Evolutionary conservation across 1,284 basidiomycete genomes (phyloP).

Genomic region (Bondarzewia mesenterica): DNA sequence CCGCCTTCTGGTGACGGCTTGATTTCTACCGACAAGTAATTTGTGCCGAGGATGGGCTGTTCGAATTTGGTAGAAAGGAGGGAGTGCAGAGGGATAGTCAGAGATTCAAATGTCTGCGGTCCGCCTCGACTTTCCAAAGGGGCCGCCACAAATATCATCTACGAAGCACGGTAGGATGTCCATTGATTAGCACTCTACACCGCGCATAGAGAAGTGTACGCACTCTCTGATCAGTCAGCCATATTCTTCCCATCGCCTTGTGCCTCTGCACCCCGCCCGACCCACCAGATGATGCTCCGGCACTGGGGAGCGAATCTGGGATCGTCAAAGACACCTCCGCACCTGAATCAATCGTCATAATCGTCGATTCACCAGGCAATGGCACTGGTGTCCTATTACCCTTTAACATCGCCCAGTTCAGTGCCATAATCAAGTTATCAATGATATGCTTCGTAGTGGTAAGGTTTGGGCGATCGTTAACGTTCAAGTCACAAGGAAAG

Average conservation of each 20-base stretch:
- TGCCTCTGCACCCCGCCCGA: conserved; percentile 48
- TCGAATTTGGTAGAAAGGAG: conserved; percentile 65
- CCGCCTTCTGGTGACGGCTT: conserved; percentile 59
- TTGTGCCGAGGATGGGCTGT: conserved; percentile 63
- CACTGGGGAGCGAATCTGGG: conserved; percentile 41
- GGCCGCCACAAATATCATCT: conserved; percentile 58
- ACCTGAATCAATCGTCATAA: conserved; percentile 46
- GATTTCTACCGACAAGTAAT: conserved; percentile 59
- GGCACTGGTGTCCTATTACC: conserved; percentile 52
- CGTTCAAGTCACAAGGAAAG: too few relatives aligned
- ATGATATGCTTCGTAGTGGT: too few relatives aligned
- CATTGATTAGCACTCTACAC: not conserved
- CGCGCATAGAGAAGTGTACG: conserved; percentile 16
- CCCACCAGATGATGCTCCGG: conserved; percentile 35
- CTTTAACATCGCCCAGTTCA: conserved; percentile 70
- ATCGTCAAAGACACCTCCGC: conserved; percentile 51
- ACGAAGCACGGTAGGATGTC: conserved; percentile 2
- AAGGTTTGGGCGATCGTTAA: too few relatives aligned
- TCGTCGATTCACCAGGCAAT: conserved; percentile 51
- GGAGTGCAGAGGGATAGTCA: conserved; percentile 52
- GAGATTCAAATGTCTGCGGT: conserved; percentile 34
- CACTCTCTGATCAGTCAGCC: conserved; percentile 68
- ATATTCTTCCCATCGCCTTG: conserved; percentile 48
- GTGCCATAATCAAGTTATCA: conserved; percentile 47
- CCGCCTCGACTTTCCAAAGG: too few relatives aligned